Percentiles rank a stretch among this genome's conserved stretches.
These are phyloP conservation scores for Camellia japonica DNA, from an alignment of 148 eudicot species.

Conservation along the genomic window DNA sequence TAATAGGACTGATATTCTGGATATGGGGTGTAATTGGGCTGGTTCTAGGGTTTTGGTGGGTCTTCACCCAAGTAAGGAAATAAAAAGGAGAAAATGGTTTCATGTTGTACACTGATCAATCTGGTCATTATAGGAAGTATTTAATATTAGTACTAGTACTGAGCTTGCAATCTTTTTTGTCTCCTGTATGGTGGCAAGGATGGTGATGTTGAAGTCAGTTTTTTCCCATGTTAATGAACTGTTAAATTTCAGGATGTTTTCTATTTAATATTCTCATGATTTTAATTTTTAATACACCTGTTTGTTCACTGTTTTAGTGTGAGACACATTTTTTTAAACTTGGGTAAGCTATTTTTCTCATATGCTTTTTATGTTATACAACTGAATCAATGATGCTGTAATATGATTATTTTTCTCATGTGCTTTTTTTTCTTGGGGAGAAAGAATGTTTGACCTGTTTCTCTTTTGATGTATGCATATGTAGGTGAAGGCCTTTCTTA, in stretches of 20 bases:
- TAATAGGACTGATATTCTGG: neutral
- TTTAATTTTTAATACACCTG: neutral
- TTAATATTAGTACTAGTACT: neutral
- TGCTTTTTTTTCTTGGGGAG: neutral
- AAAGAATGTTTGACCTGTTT: conserved; percentile 1
- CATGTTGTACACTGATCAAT: neutral
- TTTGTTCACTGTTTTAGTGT: neutral
- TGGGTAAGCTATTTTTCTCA: neutral
- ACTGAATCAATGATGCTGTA: neutral
- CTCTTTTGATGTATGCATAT: conserved; percentile 13
- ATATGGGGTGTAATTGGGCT: neutral
- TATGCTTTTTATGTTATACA: neutral
- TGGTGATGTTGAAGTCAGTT: neutral
- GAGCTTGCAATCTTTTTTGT: neutral
- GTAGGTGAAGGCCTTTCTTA: conserved; percentile 86
- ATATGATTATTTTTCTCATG: no score
- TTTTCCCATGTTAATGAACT: neutral
- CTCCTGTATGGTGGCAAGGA: neutral
- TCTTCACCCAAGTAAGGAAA: neutral
- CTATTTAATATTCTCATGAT: neutral
- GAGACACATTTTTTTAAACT: neutral
- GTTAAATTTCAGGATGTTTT: neutral
- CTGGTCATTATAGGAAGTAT: neutral
- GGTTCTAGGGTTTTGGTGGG: neutral
- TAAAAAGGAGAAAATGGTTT: no score